Percentiles rank a stretch among this genome's conserved stretches.
Evolutionary conservation across 805 yeast species (phyloP).

Genomic region (Candida palmyrensis): DNA sequence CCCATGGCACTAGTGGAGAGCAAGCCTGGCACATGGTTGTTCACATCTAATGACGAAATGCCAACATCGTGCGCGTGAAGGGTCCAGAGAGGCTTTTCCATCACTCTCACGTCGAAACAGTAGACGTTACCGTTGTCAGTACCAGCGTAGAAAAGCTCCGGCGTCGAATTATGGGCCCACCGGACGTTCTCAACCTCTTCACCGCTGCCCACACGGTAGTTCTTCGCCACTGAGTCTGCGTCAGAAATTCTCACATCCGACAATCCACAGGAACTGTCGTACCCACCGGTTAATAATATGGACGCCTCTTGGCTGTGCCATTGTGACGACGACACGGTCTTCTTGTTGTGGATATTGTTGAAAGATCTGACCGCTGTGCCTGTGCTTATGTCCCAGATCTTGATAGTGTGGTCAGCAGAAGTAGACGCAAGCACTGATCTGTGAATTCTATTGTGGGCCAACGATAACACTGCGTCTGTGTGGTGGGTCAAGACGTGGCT

Average conservation of each 20-base stretch:
- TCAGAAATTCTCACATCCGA: slow-evolving; percentile 78
- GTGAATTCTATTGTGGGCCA: slow-evolving; percentile 76
- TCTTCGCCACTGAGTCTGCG: slow-evolving; percentile 52
- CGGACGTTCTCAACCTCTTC: slow-evolving; percentile 82
- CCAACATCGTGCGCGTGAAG: slow-evolving; percentile 97
- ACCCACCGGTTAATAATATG: slow-evolving; percentile 84
- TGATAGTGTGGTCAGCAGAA: slow-evolving; percentile 91
- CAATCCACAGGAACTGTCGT: slow-evolving; percentile 78
- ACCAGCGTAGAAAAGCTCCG: slow-evolving; percentile 69
- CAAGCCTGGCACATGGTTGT: slow-evolving; percentile 62
- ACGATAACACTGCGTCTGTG: slow-evolving; percentile 87
- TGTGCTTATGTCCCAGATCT: slow-evolving; percentile 85
- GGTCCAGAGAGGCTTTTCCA: slow-evolving; percentile 80
- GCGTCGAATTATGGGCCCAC: slow-evolving; percentile 54
- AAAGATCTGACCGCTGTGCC: slow-evolving; percentile 77
- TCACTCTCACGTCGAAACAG: slow-evolving; percentile 78
- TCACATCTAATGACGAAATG: slow-evolving; percentile 74
- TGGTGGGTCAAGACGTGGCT: slow-evolving; percentile 70
- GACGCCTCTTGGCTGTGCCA: slow-evolving; percentile 75
- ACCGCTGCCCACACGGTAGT: slow-evolving; percentile 56
- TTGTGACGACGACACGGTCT: slow-evolving; percentile 77
- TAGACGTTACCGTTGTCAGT: slow-evolving; percentile 88
- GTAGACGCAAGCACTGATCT: slow-evolving; percentile 87
- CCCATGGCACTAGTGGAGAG: slow-evolving; percentile 87
- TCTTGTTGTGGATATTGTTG: slow-evolving; percentile 64